Base-by-base conservation (phyloP, 2,329 filamentous ascomycete genomes). In the Reticulascus tulasneorum region DNA sequence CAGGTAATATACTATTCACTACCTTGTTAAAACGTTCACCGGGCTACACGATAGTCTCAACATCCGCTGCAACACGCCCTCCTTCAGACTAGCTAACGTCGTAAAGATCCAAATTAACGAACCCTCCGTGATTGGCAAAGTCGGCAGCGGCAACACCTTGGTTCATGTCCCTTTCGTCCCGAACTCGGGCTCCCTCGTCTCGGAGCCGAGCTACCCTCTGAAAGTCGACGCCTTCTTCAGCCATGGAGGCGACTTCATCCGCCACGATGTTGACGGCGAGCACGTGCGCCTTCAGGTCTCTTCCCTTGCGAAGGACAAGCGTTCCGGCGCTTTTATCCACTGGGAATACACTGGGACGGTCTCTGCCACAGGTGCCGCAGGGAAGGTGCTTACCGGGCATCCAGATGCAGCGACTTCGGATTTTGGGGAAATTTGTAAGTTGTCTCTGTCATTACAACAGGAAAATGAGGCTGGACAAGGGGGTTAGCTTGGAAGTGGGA, bases 271-370 rank as follows among this genome's bases (percentile, higher is more conserved):
- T 3, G 51, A 55, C 32, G 61, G 60, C 5, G 47, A 52, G 21
- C 55, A 60, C 42, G 49, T 59, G 19, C 55, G 62, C 18, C 56
- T 67, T 31, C 58, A 65, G 24, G 64, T 66, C 8, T 52, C 53
- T 12, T 58, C 55, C 35, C 48, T 61, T 22, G 48, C 60, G 19
- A 58, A 54, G 17, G 53, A 58, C 24, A 54, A 56, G 34, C 32
- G 35, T 8, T 52, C 50, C 8, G 59, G 57, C 16, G 53, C 58
- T 10, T 23, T 59, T 10, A 49, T 67, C 26, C 54, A 47, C 22
- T 64, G 59, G 38, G 58, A 51, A 37, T 67, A 67, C 36, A 59
- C 49, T 12, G 64, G 64, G 8, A 50, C 62, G 10, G 58, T 67
- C 19, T 53, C 53, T 10, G 47, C 66, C 37, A 48, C 43, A 6